Conservation (phyloP, 2,329 filamentous ascomycete genomes). For the Incumbomyces delicatus region DNA sequence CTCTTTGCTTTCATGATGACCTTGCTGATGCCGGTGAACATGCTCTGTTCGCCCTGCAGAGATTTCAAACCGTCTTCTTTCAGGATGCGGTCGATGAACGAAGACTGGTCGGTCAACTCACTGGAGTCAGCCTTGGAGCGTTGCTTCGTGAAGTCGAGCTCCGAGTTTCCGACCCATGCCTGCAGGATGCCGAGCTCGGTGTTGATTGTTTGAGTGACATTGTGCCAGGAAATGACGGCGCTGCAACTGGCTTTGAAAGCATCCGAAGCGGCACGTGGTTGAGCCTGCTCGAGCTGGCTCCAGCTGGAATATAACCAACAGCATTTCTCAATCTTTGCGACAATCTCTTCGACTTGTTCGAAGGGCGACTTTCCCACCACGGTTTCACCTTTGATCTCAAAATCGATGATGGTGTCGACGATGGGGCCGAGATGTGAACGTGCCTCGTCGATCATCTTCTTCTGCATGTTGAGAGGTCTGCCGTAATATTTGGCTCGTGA, state of each 20-base stretch:
- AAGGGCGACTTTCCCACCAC: conserved; percentile 81
- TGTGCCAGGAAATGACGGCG: conserved; percentile 90
- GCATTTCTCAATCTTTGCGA: conserved; percentile 81
- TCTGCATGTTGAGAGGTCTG: conserved; percentile 71
- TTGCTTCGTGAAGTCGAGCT: conserved; percentile 77
- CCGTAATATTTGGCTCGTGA: conserved; percentile 76
- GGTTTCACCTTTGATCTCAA: conserved; percentile 86
- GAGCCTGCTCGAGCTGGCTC: conserved; percentile 60
- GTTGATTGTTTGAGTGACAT: conserved; percentile 92
- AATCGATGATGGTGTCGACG: conserved; percentile 82
- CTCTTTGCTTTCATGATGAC: conserved; percentile 91
- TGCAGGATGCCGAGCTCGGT: conserved; percentile 84
- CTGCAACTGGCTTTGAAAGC: conserved; percentile 76
- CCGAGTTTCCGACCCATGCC: conserved; percentile 93
- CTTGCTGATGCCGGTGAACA: conserved; percentile 71
- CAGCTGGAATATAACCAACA: conserved; percentile 78
- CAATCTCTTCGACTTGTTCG: conserved; percentile 81
- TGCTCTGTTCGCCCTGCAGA: conserved; percentile 70
- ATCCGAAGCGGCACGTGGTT: conserved; percentile 66
- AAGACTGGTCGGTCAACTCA: conserved; percentile 77
- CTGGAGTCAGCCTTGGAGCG: conserved; percentile 58
- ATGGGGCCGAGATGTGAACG: conserved; percentile 61
- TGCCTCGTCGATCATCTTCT: conserved; percentile 77
- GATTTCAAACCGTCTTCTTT: conserved; percentile 94
- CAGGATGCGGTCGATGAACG: conserved; percentile 86